Evolutionary conservation across 495 filamentous ascomycete species (phyloP).

Genomic region (Aspergillus biplanus): DNA sequence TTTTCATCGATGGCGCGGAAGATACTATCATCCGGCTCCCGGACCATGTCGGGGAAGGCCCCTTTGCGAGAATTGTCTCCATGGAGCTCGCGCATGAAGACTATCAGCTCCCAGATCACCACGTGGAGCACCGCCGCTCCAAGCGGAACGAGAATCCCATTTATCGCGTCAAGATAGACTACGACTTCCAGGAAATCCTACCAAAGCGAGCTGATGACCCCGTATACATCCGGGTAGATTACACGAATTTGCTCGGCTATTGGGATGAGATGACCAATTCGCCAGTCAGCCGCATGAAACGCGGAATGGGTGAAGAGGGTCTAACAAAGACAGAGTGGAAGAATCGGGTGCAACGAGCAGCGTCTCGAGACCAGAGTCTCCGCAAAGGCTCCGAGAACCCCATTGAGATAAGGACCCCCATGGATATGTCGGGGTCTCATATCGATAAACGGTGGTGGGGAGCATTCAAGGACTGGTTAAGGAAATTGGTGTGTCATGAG

Average conservation of each 20-base stretch:
- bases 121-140: neutral
- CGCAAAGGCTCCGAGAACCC: conserved; percentile 20
- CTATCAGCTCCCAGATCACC: conserved; percentile 9
- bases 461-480: conserved; percentile 16
- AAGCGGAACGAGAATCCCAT: conserved; percentile 11
- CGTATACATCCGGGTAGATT: neutral
- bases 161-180: conserved; percentile 27
- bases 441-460: conserved; percentile 27
- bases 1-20: conserved; percentile 29
- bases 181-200: conserved; percentile 25
- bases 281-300: conserved; percentile 6
- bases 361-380: conserved; percentile 7
- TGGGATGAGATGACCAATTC: conserved; percentile 1
- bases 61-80: conserved; percentile 34
- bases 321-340: conserved; percentile 2
- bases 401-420: neutral
- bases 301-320: neutral
- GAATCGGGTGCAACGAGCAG: neutral
- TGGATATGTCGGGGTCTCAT: neutral
- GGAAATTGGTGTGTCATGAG: conserved; percentile 8
- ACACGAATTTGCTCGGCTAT: neutral
- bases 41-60: conserved; percentile 33
- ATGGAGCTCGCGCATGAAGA: conserved; percentile 17
- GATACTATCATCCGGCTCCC: conserved; percentile 42
- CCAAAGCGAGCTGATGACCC: conserved; percentile 1